These are phyloP conservation scores for Phalaenopsis aphrodite DNA, from an alignment of 106 monocot genomes.

Conservation along the genomic window DNA sequence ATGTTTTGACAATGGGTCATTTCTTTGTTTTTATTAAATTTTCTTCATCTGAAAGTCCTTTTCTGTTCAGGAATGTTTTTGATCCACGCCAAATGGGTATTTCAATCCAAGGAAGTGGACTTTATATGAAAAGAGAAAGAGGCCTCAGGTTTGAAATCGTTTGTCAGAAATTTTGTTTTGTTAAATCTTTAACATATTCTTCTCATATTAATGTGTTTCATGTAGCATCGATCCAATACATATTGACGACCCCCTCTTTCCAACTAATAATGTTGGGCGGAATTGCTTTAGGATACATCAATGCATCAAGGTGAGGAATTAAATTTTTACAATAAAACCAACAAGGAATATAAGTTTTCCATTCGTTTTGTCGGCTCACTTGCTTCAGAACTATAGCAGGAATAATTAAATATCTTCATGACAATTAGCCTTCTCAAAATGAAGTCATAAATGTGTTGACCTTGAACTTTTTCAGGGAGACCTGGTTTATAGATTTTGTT, in stretches of 20 bases:
- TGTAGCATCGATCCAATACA: slow-evolving; percentile 95
- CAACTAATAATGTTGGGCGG: slow-evolving; percentile 87
- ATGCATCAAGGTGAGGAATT: slow-evolving; percentile 77
- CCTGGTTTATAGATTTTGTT: neutral
- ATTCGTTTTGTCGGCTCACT: neutral
- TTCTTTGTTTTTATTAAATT: neutral
- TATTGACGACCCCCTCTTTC: slow-evolving; percentile 91
- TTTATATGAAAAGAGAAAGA: slow-evolving; percentile 94
- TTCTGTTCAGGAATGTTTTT: slow-evolving; percentile 71
- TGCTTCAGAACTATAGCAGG: neutral
- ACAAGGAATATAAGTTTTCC: neutral
- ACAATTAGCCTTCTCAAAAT: neutral
- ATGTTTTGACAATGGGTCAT: neutral
- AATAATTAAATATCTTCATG: neutral
- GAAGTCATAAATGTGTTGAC: neutral
- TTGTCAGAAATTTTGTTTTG: neutral
- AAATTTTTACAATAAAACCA: neutral
- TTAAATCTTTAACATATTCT: slow-evolving; percentile 5
- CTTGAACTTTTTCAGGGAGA: neutral
- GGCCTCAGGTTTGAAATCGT: slow-evolving; percentile 57
- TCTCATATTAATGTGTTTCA: slow-evolving; percentile 11
- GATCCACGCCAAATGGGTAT: slow-evolving; percentile 97
- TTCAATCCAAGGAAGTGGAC: slow-evolving; percentile 91
- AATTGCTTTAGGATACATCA: slow-evolving; percentile 99
- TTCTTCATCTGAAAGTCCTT: neutral